Percentiles rank a stretch among this genome's conserved stretches.
Conservation (phyloP, 1,284 basidiomycete genomes). For the Veloboletus limbatus region DNA sequence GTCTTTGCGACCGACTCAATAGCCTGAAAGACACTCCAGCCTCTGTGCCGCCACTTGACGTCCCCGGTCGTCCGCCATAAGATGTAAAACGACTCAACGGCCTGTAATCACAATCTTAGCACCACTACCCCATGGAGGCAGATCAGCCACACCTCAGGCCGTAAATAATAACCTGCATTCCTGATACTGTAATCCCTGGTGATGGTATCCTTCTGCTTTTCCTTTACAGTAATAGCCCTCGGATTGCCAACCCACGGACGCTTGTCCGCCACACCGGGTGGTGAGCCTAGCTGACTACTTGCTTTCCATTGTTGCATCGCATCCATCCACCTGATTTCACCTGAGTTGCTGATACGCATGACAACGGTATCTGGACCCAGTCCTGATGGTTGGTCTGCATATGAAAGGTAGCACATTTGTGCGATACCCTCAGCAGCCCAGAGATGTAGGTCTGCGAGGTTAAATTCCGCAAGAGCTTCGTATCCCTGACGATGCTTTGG, state of each 20-base stretch:
- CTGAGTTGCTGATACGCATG: slow-evolving; percentile 37
- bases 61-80: slow-evolving; percentile 72
- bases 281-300: slow-evolving; percentile 40
- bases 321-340: slow-evolving; percentile 49
- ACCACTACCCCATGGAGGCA: neutral
- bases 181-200: slow-evolving; percentile 41
- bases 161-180: slow-evolving; percentile 48
- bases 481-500: slow-evolving; percentile 37
- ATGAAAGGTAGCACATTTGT: slow-evolving; percentile 62
- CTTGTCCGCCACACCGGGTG: slow-evolving; percentile 52
- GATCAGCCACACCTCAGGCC: slow-evolving; percentile 56
- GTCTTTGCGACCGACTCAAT: slow-evolving; percentile 59
- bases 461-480: slow-evolving; percentile 37
- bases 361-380: slow-evolving; percentile 58
- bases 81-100: slow-evolving; percentile 67
- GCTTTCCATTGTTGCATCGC: slow-evolving; percentile 51
- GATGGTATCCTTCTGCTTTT: slow-evolving; percentile 27
- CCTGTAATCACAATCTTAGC: slow-evolving; percentile 36
- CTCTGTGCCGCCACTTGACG: slow-evolving; percentile 67
- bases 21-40: slow-evolving; percentile 73
- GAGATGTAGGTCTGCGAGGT: slow-evolving; percentile 52
- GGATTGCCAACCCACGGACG: slow-evolving; percentile 29
- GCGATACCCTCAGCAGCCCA: slow-evolving; percentile 71
- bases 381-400: slow-evolving; percentile 60
- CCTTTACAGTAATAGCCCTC: slow-evolving; percentile 14